These are phyloP conservation scores for Cryptococcus sp. DNA, from an alignment of 1,284 basidiomycete genomes.

Conservation along the genomic window DNA sequence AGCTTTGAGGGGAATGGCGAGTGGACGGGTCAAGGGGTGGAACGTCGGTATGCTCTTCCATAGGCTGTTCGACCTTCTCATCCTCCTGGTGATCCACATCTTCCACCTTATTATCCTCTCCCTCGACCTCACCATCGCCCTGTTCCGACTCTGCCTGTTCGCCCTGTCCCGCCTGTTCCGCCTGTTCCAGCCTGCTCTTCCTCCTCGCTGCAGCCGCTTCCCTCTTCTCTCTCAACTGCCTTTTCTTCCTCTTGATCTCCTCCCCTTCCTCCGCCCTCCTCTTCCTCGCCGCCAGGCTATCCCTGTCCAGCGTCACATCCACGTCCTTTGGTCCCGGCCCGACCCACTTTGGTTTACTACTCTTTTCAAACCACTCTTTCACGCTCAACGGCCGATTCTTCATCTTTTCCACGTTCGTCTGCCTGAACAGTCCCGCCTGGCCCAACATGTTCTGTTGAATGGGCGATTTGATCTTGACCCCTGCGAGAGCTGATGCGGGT, in stretches of 20 bases:
- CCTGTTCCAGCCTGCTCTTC: constrained; percentile 35
- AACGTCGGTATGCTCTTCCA: constrained; percentile 3
- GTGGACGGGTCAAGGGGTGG: constrained; percentile 29
- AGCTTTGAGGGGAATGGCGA: constrained; percentile 29
- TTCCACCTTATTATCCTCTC: not conserved
- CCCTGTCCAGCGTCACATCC: constrained; percentile 27
- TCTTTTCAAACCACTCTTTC: constrained; percentile 81
- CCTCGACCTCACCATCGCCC: constrained; percentile 7
- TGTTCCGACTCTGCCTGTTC: constrained; percentile 9
- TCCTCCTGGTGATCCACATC: not conserved
- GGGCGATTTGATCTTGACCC: constrained; percentile 69
- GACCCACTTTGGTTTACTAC: constrained; percentile 42
- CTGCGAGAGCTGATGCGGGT: constrained; percentile 57
- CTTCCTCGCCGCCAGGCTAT: constrained; percentile 34
- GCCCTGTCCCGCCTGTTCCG: constrained; percentile 42
- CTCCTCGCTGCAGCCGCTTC: constrained; percentile 38
- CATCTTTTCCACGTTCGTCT: constrained; percentile 84
- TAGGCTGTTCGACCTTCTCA: not conserved
- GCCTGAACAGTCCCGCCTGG: constrained; percentile 75
- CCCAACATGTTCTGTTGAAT: constrained; percentile 91
- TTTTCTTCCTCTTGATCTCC: constrained; percentile 18
- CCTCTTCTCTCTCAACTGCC: constrained; percentile 33
- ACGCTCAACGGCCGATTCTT: constrained; percentile 62
- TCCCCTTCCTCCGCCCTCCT: constrained; percentile 15
- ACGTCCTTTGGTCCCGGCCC: constrained; percentile 38